Percentiles rank a stretch among this genome's conserved stretches.
These are phyloP conservation scores for Tetradesmus obliquus DNA, from an alignment of 139 green algal genomes.

Conservation along the genomic window DNA sequence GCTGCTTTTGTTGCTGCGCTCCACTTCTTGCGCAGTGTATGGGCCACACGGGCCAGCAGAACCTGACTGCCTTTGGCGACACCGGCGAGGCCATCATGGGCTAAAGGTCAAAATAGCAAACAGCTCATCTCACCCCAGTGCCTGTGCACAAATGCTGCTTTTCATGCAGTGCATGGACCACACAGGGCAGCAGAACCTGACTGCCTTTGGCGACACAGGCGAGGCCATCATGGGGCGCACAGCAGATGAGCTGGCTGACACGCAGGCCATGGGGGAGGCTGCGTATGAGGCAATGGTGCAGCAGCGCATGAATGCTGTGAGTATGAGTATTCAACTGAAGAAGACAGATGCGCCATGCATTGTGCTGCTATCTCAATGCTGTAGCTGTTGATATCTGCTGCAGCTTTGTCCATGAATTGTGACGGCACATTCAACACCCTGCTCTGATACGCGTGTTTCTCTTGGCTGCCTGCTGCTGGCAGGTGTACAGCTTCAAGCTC, in stretches of 20 bases:
- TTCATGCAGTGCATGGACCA: conserved; percentile 64
- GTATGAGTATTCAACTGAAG: background rate
- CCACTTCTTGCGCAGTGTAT: conserved; percentile 7
- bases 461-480: too few species aligned
- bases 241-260: conserved; percentile 55
- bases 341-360: too few species aligned
- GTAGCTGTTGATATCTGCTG: too few species aligned
- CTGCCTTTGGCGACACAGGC: conserved; percentile 70
- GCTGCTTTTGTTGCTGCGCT: background rate
- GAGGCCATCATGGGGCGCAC: conserved; percentile 56
- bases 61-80: conserved; percentile 73
- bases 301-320: background rate
- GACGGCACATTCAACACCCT: too few species aligned
- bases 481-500: conserved; percentile 50
- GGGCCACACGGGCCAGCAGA: conserved; percentile 71
- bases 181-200: conserved; percentile 66
- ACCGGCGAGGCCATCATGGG: conserved; percentile 56
- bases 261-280: conserved; percentile 43
- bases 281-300: background rate
- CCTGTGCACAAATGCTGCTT: conserved; percentile 45
- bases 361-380: too few species aligned
- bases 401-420: too few species aligned
- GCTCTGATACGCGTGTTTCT: too few species aligned
- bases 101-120: background rate
- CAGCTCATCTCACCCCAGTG: conserved; percentile 31